Conservation (phyloP, 2,329 filamentous ascomycete species). For the Cytospora leucostoma region DNA sequence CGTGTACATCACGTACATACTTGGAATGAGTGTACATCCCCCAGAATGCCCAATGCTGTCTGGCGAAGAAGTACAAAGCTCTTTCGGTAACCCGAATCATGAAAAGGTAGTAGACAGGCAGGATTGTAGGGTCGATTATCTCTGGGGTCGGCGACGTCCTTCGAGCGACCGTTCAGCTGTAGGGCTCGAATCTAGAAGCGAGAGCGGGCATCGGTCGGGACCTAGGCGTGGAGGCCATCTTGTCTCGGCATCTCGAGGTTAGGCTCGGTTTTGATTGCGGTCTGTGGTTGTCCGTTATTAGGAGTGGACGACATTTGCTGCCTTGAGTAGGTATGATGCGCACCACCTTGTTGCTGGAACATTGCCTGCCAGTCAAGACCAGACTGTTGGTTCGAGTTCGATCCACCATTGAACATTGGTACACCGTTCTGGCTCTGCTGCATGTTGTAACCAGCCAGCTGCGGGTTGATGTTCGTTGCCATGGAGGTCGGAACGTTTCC, state of each 20-base stretch:
- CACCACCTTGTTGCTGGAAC: slow-evolving; percentile 65
- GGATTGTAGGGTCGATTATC: slow-evolving; percentile 47
- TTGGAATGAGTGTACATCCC: slow-evolving; percentile 73
- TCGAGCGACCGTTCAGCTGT: too few species aligned
- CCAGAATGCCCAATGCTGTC: slow-evolving; percentile 72
- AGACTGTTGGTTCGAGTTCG: slow-evolving; percentile 62
- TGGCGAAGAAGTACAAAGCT: slow-evolving; percentile 62
- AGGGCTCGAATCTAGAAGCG: slow-evolving; percentile 46
- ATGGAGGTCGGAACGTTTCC: slow-evolving; percentile 62
- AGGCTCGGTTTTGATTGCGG: slow-evolving; percentile 68
- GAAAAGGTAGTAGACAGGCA: slow-evolving; percentile 51
- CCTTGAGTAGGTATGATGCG: slow-evolving; percentile 58
- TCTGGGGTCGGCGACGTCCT: slow-evolving; percentile 49
- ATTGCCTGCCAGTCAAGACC: slow-evolving; percentile 76
- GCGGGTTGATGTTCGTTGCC: slow-evolving; percentile 61
- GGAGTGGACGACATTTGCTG: slow-evolving; percentile 60
- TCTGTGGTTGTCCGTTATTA: slow-evolving; percentile 70
- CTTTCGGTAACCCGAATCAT: slow-evolving; percentile 55
- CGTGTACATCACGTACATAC: not conserved
- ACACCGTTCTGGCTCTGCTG: slow-evolving; percentile 63
- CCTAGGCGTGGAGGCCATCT: slow-evolving; percentile 47
- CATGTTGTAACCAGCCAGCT: slow-evolving; percentile 66
- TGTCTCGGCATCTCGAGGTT: slow-evolving; percentile 54
- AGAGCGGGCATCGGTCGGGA: slow-evolving; percentile 46
- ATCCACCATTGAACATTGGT: slow-evolving; percentile 60